Conservation (phyloP, 1,139 yeast genomes). For the Candida gigantensis region DNA sequence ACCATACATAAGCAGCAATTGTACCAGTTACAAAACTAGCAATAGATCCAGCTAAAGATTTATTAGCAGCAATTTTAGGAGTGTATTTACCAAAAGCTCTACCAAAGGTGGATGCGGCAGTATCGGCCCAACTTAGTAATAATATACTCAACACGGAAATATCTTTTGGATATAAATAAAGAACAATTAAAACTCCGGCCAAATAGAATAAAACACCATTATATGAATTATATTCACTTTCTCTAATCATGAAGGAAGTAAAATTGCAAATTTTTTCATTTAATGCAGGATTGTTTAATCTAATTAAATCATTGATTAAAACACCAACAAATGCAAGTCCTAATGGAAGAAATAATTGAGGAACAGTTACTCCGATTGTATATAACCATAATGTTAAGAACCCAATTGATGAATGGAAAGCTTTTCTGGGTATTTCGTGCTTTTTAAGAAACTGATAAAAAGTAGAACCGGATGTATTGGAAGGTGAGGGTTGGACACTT, state of each 20-base stretch:
- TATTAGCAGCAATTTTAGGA: constrained; percentile 70
- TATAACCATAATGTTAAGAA: constrained; percentile 74
- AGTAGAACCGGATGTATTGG: constrained; percentile 11
- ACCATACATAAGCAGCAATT: constrained; percentile 61
- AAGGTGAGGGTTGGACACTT: not conserved
- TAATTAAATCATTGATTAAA: constrained; percentile 63
- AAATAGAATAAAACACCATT: constrained; percentile 89
- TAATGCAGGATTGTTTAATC: constrained; percentile 61
- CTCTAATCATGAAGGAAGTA: constrained; percentile 83
- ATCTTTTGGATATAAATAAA: constrained; percentile 74
- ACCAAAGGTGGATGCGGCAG: constrained; percentile 95
- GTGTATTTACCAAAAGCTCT: constrained; percentile 81
- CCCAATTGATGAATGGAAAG: constrained; percentile 86
- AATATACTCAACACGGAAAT: constrained; percentile 73
- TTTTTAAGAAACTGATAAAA: constrained; percentile 60
- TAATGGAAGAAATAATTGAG: constrained; percentile 61
- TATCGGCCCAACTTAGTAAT: constrained; percentile 93
- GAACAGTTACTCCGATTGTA: constrained; percentile 57
- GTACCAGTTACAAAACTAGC: constrained; percentile 85
- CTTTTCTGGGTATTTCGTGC: constrained; percentile 87
- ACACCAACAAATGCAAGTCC: constrained; percentile 54
- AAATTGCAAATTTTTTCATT: constrained; percentile 64
- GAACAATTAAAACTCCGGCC: constrained; percentile 73
- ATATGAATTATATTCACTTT: constrained; percentile 63
- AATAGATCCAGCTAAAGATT: constrained; percentile 83